phyloP scores from a whole-genome alignment of 805 yeast species.

The Alloascoidea africana region DNA sequence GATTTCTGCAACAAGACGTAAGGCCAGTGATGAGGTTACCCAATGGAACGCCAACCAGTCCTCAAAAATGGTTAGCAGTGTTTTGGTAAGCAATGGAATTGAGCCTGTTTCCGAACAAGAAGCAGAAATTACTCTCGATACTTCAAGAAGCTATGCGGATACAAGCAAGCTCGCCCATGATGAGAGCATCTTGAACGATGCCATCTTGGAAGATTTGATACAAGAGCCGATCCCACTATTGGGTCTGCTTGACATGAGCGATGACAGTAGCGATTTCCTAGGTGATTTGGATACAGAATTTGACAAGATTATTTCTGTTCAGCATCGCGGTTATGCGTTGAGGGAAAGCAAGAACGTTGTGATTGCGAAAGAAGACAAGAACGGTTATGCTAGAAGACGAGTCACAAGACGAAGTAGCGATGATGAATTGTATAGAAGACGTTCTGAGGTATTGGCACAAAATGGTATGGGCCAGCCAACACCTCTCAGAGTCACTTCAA shows the following conservation, averaged over 20 bases:
- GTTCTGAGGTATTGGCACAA: background rate
- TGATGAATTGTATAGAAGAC: background rate
- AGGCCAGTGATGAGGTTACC: slow-evolving; percentile 3
- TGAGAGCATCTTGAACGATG: background rate
- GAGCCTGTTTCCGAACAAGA: background rate
- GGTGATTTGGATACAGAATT: background rate
- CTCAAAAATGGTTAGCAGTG: background rate
- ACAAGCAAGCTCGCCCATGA: background rate
- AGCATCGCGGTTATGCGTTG: slow-evolving; percentile 2
- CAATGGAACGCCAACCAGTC: background rate
- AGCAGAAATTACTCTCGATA: background rate
- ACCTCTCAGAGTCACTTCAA: background rate
- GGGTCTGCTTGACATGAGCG: background rate
- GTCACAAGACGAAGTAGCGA: background rate
- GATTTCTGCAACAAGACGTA: background rate
- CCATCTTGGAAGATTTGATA: background rate
- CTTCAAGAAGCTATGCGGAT: background rate
- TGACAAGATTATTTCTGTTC: slow-evolving; percentile 1
- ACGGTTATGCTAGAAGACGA: background rate
- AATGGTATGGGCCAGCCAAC: background rate
- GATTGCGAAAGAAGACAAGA: slow-evolving; percentile 1
- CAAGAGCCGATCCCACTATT: slow-evolving; percentile 1
- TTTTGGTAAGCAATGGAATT: background rate
- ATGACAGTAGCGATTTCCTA: background rate
- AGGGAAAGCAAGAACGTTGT: background rate